Base-by-base conservation (phyloP, 495 filamentous ascomycete species). In the Xylaria venustula region DNA sequence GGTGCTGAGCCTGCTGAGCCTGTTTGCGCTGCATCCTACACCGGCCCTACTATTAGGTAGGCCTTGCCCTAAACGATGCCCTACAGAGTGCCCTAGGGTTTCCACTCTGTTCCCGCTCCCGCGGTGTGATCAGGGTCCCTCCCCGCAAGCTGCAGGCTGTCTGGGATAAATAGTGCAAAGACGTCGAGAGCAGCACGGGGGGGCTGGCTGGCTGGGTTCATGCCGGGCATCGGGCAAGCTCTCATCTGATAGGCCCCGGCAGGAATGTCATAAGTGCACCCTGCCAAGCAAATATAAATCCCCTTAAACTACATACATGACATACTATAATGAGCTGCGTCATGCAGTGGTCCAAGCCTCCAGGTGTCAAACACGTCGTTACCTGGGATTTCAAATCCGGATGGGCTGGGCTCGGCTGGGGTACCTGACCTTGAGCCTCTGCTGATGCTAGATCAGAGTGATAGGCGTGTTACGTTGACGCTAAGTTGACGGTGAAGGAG, bases 21-120 rank as follows among this genome's bases (percentile, higher is more conserved):
- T n/a, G n/a, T n/a, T n/a, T n/a, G n/a, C n/a, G n/a, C n/a, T n/a
- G n/a, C n/a, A n/a, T n/a, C n/a, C n/a, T n/a, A n/a, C n/a, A n/a
- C n/a, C n/a, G n/a, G n/a, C n/a, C n/a, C n/a, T n/a, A n/a, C n/a
- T n/a, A n/a, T n/a, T n/a, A n/a, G n/a, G n/a, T n/a, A n/a, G n/a
- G n/a, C n/a, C n/a, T n/a, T n/a, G n/a, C n/a, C n/a, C n/a, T n/a
- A n/a, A n/a, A n/a, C n/a, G n/a, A n/a, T n/a, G n/a, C n/a, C n/a
- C n/a, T n/a, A n/a, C n/a, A n/a, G n/a, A n/a, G n/a, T n/a, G n/a
- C n/a, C 8, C 9, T 19, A 19, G 37, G 52, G 20, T 41, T 54
- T 42, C 51, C 51, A 54, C 36, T 40, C 11, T 42, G 32, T 53
- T 53, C 50, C 51, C 51, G 51, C 25, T 17, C 30, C 37, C 37